phyloP scores from a whole-genome alignment of 1,284 basidiomycete species.

The Apiotrichum mycotoxinovorans region DNA sequence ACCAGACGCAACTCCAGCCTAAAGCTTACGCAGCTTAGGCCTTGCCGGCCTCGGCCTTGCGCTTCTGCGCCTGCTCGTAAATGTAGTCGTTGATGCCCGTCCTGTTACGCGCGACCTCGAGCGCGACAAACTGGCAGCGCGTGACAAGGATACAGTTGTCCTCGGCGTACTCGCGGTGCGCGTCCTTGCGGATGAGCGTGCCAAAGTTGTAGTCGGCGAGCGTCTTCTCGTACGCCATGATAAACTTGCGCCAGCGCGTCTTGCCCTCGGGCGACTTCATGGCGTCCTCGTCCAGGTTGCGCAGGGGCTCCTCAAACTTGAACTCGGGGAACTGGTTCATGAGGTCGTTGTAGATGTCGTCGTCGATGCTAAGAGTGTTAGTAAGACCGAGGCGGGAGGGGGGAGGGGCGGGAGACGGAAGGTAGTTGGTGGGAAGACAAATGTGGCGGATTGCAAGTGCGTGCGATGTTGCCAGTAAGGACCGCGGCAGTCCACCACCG shows the following conservation, averaged over 20 bases:
- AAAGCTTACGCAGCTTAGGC: too few species aligned
- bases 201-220: constrained; percentile 97
- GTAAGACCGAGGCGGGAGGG: neutral
- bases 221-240: constrained; percentile 70
- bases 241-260: constrained; percentile 86
- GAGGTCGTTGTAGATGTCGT: constrained; percentile 82
- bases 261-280: constrained; percentile 93
- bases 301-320: constrained; percentile 62
- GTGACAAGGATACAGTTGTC: constrained; percentile 90
- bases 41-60: constrained; percentile 33
- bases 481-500: too few species aligned
- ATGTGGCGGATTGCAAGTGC: too few species aligned
- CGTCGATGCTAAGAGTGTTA: constrained; percentile 64
- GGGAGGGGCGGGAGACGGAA: neutral
- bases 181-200: constrained; percentile 82
- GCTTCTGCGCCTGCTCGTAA: constrained; percentile 65
- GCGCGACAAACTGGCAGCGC: constrained; percentile 75
- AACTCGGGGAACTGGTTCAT: constrained; percentile 80
- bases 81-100: constrained; percentile 84
- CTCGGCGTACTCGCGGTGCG: constrained; percentile 80
- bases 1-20: too few species aligned
- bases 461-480: too few species aligned
- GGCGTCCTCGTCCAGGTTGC: constrained; percentile 81
- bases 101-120: constrained; percentile 92
- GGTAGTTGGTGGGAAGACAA: too few species aligned